A percentile compares a stretch with the other conserved stretches of the same genome.
Evolutionary conservation across 106 monocot genomes (phyloP).

Genomic region (Dendrobium huoshanense): DNA sequence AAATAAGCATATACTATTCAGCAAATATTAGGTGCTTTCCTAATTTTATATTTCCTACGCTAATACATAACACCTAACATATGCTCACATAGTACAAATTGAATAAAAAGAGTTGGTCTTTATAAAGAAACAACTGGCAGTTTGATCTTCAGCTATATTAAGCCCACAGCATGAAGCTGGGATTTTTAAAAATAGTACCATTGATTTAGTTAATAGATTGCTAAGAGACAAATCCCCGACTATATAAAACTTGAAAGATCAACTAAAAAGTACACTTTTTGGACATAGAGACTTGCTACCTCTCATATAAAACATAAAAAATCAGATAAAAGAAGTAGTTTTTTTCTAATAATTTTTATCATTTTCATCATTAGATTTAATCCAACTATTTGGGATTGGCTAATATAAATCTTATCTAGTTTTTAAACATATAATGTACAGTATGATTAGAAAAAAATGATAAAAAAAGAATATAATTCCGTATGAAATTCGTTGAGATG

Average conservation of each 20-base stretch:
- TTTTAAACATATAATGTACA: not conserved
- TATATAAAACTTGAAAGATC: too few relatives aligned
- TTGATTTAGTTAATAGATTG: not conserved
- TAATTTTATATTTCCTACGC: not conserved
- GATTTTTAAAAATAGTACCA: not conserved
- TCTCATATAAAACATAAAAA: too few relatives aligned
- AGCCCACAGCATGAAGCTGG: not conserved
- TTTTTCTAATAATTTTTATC: not conserved
- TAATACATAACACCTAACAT: not conserved
- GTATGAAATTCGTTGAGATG: not conserved
- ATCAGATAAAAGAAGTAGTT: not conserved
- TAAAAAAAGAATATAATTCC: not conserved
- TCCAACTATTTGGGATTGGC: not conserved
- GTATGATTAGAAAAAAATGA: not conserved
- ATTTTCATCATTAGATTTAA: not conserved
- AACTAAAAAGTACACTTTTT: not conserved
- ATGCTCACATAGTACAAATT: not conserved
- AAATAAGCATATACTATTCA: not conserved
- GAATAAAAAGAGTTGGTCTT: not conserved
- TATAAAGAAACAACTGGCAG: not conserved
- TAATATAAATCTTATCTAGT: not conserved
- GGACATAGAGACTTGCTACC: not conserved
- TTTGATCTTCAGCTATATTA: not conserved
- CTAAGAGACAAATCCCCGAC: not conserved
- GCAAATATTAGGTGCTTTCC: not conserved